Percentiles rank a stretch among this genome's conserved stretches.
Evolutionary conservation across 306 rosid genomes (phyloP).

Genomic region (Alnus rubra): DNA sequence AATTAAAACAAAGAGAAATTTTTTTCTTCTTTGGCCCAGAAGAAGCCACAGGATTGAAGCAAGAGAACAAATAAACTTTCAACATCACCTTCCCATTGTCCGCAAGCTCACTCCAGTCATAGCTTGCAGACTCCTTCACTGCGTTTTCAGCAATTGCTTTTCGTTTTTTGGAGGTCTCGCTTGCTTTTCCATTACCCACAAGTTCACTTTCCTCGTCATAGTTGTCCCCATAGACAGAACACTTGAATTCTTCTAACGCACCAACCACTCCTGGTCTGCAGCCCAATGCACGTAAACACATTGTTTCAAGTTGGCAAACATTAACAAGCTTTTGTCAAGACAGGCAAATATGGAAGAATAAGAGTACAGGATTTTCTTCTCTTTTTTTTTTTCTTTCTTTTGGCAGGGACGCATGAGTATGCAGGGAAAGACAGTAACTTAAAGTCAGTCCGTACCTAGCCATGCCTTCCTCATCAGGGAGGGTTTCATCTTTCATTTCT

Average conservation of each 20-base stretch:
- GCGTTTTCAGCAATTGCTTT: constrained; percentile 67
- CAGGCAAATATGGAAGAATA: constrained; percentile 15
- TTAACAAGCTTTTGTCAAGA: constrained; percentile 10
- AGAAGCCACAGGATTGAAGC: background rate
- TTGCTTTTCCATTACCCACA: constrained; percentile 40
- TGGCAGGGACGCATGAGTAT: constrained; percentile 15
- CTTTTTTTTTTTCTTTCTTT: constrained; percentile 5
- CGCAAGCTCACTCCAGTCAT: constrained; percentile 81
- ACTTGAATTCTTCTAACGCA: constrained; percentile 79
- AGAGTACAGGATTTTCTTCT: background rate
- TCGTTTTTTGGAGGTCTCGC: constrained; percentile 67
- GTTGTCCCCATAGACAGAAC: constrained; percentile 73
- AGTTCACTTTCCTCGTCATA: constrained; percentile 55
- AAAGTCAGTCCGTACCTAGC: constrained; percentile 53
- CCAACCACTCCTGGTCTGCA: constrained; percentile 75
- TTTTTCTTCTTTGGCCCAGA: background rate
- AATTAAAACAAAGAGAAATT: background rate
- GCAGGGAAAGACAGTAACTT: constrained; percentile 3
- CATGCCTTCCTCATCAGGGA: constrained; percentile 92
- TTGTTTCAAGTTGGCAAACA: constrained; percentile 12
- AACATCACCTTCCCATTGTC: constrained; percentile 77
- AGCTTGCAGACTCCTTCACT: constrained; percentile 53
- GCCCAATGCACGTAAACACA: constrained; percentile 26
- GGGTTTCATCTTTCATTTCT: constrained; percentile 77
- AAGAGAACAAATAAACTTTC: constrained; percentile 19